Percentiles rank a stretch among this genome's conserved stretches.
Conservation (phyloP, 192 early-diverging fungal genomes). For the Umbelopsis vinacea region DNA sequence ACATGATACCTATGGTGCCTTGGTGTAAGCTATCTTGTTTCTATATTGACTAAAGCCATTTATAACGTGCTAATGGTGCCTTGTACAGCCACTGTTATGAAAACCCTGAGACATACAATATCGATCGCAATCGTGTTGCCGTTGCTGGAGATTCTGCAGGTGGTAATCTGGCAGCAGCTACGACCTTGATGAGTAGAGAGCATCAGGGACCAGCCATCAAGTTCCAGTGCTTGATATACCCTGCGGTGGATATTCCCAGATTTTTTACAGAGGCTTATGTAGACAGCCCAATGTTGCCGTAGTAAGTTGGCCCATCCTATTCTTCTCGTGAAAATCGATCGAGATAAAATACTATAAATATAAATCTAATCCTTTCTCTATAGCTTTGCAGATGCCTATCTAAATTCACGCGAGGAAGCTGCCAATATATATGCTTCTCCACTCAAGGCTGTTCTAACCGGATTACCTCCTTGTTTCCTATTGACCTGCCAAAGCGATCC, state of each 20-base stretch:
- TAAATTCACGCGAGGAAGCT: neutral
- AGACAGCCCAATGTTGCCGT: neutral
- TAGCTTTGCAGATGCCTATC: constrained; percentile 6
- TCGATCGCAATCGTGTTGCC: constrained; percentile 45
- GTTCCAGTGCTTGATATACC: constrained; percentile 20
- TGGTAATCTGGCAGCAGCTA: constrained; percentile 48
- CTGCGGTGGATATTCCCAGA: neutral
- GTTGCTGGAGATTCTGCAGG: constrained; percentile 58
- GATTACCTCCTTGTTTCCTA: neutral
- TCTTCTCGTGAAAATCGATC: neutral
- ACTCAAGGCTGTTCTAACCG: neutral
- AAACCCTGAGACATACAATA: constrained; percentile 29
- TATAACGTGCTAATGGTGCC: too few species aligned
- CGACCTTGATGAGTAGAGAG: constrained; percentile 25
- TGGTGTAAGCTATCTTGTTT: neutral
- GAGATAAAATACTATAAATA: neutral
- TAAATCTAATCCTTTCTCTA: neutral
- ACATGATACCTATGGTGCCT: constrained; percentile 44
- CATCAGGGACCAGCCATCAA: neutral
- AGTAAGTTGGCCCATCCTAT: neutral
- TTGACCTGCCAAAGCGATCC: neutral
- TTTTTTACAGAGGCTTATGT: neutral
- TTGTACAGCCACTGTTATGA: constrained; percentile 28
- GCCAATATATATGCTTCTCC: neutral
- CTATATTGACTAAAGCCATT: too few species aligned